Conservation (phyloP, 345 rosid species). For the Kandelia obovata region DNA sequence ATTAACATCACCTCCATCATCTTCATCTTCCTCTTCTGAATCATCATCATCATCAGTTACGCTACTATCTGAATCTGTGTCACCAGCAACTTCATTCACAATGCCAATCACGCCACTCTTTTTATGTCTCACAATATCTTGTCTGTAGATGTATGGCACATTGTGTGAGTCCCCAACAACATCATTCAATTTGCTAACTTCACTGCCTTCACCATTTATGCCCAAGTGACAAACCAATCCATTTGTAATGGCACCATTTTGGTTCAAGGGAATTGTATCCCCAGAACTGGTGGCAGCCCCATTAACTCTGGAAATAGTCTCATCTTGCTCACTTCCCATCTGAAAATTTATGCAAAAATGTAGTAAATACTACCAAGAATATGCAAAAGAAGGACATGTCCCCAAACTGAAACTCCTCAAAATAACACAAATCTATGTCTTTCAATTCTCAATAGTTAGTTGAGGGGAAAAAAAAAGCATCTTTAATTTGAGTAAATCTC, state of each 20-base stretch:
- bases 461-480: too few relatives aligned
- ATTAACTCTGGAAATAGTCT: conserved; percentile 28
- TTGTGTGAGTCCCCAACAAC: conserved; percentile 29
- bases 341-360: conserved; percentile 21
- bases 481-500: too few relatives aligned
- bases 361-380: neutral
- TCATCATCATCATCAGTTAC: conserved; percentile 50
- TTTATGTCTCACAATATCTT: conserved; percentile 74
- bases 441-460: too few relatives aligned
- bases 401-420: too few relatives aligned
- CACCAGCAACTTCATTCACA: conserved; percentile 90
- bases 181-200: conserved; percentile 27
- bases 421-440: too few relatives aligned
- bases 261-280: conserved; percentile 14
- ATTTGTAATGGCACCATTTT: conserved; percentile 24
- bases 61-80: conserved; percentile 81
- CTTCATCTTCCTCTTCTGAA: conserved; percentile 26
- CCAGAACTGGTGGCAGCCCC: conserved; percentile 22
- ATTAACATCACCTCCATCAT: conserved; percentile 27
- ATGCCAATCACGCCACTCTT: conserved; percentile 58
- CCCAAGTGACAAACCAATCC: conserved; percentile 28
- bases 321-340: conserved; percentile 56
- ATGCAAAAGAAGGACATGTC: too few relatives aligned
- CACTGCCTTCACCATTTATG: conserved; percentile 22
- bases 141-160: conserved; percentile 55